A percentile compares a stretch with the other conserved stretches of the same genome.
Conservation (phyloP, 2,329 filamentous ascomycete species). For the Saccharata proteae region DNA sequence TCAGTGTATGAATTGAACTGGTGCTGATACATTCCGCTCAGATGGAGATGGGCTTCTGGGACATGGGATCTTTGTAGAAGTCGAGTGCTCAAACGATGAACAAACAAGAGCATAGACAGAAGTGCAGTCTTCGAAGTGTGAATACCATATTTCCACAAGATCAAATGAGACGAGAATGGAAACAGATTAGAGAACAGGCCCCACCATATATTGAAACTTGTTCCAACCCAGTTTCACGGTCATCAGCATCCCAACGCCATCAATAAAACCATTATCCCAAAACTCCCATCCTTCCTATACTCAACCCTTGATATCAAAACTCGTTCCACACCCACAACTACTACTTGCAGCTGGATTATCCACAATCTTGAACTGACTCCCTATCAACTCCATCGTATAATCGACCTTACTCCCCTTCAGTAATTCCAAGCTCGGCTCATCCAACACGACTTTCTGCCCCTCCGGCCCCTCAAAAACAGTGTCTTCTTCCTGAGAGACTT, state of each 20-base stretch:
- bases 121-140: too few species aligned
- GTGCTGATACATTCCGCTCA: constrained; percentile 22
- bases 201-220: too few species aligned
- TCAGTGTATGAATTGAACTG: constrained; percentile 7
- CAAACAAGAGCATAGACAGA: too few species aligned
- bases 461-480: constrained; percentile 66
- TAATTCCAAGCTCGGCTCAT: constrained; percentile 74
- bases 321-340: constrained; percentile 93
- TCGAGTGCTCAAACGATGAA: too few species aligned
- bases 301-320: constrained; percentile 72
- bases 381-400: constrained; percentile 91
- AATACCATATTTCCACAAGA: too few species aligned
- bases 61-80: constrained; percentile 46
- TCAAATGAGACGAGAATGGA: too few species aligned
- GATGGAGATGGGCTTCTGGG: constrained; percentile 67
- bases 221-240: too few species aligned
- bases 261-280: too few species aligned
- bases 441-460: constrained; percentile 73
- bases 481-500: constrained; percentile 57
- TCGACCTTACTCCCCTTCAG: constrained; percentile 91
- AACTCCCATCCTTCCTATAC: too few species aligned
- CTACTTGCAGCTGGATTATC: constrained; percentile 87
- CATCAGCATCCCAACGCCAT: too few species aligned
- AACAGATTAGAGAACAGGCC: too few species aligned
- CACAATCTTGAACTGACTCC: constrained; percentile 89